These are phyloP conservation scores for Ophiocordyceps australis DNA, from an alignment of 2,329 filamentous ascomycete genomes.

Conservation along the genomic window DNA sequence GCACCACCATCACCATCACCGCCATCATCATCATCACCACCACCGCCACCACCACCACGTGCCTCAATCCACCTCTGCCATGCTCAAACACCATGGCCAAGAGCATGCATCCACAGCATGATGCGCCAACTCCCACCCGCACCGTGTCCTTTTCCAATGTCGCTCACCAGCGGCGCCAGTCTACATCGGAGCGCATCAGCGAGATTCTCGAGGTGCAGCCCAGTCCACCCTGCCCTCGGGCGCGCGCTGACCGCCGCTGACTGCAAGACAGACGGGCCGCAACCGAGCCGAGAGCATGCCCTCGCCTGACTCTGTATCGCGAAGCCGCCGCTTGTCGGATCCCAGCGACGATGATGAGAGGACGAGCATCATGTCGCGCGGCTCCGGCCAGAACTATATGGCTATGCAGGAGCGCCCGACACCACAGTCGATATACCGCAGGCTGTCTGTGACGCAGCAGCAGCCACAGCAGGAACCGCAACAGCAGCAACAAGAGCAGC, in stretches of 20 bases:
- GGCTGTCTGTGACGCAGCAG: neutral
- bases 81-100: no score
- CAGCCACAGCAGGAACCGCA: no score
- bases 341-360: slow-evolving; percentile 16
- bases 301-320: slow-evolving; percentile 5
- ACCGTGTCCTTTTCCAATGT: slow-evolving; percentile 4
- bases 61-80: no score
- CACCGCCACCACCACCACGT: no score
- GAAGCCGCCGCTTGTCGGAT: slow-evolving; percentile 2
- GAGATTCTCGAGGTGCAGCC: slow-evolving; percentile 24
- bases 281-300: slow-evolving; percentile 23
- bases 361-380: slow-evolving; percentile 18
- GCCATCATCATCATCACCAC: neutral
- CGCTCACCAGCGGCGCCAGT: slow-evolving; percentile 9
- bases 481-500: no score
- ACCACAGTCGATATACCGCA: slow-evolving; percentile 4
- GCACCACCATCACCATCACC: slow-evolving; percentile 1
- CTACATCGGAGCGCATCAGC: slow-evolving; percentile 21
- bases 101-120: no score
- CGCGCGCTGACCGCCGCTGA: neutral
- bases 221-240: neutral
- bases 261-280: slow-evolving; percentile 17
- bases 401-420: slow-evolving; percentile 11
- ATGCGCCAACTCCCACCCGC: neutral
- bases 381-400: slow-evolving; percentile 20